Percentiles rank a stretch among this genome's conserved stretches.
Conservation (phyloP, 768 basidiomycete species). For the Rhodotorula kratochvilovae region DNA sequence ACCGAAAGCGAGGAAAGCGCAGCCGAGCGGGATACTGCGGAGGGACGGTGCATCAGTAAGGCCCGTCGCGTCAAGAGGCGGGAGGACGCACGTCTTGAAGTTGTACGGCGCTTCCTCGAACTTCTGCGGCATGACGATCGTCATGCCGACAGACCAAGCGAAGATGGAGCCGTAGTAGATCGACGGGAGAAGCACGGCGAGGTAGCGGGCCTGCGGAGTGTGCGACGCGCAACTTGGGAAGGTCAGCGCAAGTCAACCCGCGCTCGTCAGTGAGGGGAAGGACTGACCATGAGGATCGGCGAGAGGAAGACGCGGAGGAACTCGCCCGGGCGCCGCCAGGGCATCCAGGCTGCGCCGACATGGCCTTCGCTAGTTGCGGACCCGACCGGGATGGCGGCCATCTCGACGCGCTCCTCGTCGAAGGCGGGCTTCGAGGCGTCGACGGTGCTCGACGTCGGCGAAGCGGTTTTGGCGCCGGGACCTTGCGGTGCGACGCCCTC, state of each 20-base stretch:
- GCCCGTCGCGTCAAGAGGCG: too few species aligned
- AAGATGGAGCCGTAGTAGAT: conserved; percentile 42
- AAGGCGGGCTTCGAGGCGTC: conserved; percentile 1
- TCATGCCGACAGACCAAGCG: conserved; percentile 35
- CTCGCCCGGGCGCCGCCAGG: conserved; percentile 41
- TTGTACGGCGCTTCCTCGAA: conserved; percentile 39
- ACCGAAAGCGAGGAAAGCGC: conserved; percentile 39
- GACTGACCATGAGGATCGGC: conserved; percentile 36
- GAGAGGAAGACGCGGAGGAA: conserved; percentile 23
- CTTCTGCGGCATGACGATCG: conserved; percentile 39
- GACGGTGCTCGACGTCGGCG: not conserved
- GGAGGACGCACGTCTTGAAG: conserved; percentile 16
- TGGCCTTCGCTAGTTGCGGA: not conserved
- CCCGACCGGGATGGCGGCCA: not conserved
- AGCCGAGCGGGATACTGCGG: conserved; percentile 27
- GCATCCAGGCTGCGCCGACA: conserved; percentile 40
- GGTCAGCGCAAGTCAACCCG: too few species aligned
- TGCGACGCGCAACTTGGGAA: too few species aligned
- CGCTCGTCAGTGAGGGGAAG: not conserved
- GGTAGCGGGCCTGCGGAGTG: conserved; percentile 19
- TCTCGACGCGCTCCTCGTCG: conserved; percentile 13
- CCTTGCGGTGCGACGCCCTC: not conserved
- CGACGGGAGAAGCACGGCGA: conserved; percentile 36
- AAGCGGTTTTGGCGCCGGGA: not conserved
- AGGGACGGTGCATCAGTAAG: too few species aligned